A percentile compares a stretch with the other conserved stretches of the same genome.
phyloP scores from a whole-genome alignment of 2,329 filamentous ascomycete species.

The Fusarium mundagurra region DNA sequence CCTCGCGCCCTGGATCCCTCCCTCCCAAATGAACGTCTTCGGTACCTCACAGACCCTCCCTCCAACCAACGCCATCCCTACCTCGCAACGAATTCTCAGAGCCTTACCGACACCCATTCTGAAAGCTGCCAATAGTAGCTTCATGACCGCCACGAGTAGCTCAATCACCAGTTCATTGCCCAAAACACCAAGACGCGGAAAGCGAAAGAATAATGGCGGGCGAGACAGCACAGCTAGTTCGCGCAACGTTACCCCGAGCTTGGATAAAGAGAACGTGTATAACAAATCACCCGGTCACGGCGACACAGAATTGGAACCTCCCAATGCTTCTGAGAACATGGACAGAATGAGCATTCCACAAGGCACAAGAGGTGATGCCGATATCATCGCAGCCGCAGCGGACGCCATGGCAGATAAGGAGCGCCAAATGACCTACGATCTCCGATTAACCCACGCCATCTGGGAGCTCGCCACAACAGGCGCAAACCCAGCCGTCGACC shows the following conservation, averaged over 20 bases:
- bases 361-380: constrained; percentile 40
- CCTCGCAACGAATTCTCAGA: constrained; percentile 89
- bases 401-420: constrained; percentile 75
- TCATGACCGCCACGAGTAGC: constrained; percentile 91
- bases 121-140: constrained; percentile 93
- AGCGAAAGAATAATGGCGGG: constrained; percentile 64
- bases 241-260: constrained; percentile 49
- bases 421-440: constrained; percentile 80
- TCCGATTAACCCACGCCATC: constrained; percentile 87
- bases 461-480: constrained; percentile 93
- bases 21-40: constrained; percentile 87
- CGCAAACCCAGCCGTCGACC: constrained; percentile 92
- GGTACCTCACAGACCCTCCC: constrained; percentile 77
- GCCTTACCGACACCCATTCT: constrained; percentile 90
- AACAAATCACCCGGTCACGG: constrained; percentile 41
- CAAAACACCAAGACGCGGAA: constrained; percentile 68
- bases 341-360: constrained; percentile 54
- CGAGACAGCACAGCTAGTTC: constrained; percentile 49
- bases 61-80: constrained; percentile 86
- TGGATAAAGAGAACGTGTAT: constrained; percentile 63
- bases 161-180: constrained; percentile 83
- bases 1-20: constrained; percentile 95
- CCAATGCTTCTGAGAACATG: constrained; percentile 58
- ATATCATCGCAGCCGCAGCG: constrained; percentile 61
- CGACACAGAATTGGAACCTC: constrained; percentile 35